Percentiles rank a stretch among this genome's conserved stretches.
Evolutionary conservation across 441 rosid genomes (phyloP).

Genomic region (Omphalea diandra): DNA sequence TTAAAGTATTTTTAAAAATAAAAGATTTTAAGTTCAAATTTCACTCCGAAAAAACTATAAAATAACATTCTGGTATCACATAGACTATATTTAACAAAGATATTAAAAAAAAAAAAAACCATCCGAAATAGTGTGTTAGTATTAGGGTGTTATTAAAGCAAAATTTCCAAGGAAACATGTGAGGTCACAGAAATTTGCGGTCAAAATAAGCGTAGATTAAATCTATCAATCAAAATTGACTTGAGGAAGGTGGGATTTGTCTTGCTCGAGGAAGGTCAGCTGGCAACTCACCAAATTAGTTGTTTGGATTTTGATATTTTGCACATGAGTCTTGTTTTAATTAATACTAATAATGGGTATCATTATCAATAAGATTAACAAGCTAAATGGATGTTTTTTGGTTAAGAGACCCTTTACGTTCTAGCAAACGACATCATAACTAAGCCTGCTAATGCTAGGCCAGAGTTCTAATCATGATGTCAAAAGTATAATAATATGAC

Average conservation of each 20-base stretch:
- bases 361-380: background rate
- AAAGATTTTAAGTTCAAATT: too few relatives aligned
- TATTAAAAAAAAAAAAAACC: background rate
- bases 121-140: background rate
- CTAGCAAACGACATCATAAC: background rate
- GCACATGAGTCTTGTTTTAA: slow-evolving; percentile 21
- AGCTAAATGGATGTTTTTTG: background rate
- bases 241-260: slow-evolving; percentile 10
- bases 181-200: background rate
- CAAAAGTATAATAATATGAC: too few relatives aligned
- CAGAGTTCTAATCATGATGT: too few relatives aligned
- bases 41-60: too few relatives aligned
- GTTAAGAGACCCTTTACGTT: background rate
- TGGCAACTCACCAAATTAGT: slow-evolving; percentile 17
- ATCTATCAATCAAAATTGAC: background rate
- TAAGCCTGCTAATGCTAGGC: background rate
- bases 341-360: background rate
- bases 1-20: too few relatives aligned
- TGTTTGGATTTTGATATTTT: slow-evolving; percentile 13
- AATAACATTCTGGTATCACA: too few relatives aligned
- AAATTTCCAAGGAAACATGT: background rate
- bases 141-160: background rate
- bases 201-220: background rate
- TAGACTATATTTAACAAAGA: background rate
- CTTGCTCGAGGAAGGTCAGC: slow-evolving; percentile 6